Conservation (phyloP, 768 basidiomycete genomes). For the Boletus bicolor region DNA sequence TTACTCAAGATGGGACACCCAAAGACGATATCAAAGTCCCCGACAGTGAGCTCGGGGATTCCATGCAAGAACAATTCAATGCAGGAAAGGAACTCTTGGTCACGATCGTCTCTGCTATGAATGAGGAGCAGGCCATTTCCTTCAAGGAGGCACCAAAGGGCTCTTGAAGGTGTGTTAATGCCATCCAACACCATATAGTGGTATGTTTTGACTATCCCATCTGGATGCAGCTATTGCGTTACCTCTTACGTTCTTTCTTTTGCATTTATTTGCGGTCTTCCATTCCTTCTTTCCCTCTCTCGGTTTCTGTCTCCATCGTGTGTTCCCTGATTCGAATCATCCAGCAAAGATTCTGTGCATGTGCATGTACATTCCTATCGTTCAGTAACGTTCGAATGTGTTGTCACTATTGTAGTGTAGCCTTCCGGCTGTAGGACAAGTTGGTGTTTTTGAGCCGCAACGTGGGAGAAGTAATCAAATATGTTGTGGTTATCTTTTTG, state of each 20-base stretch:
- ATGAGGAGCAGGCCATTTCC: constrained; percentile 88
- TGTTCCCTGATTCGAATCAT: constrained; percentile 19
- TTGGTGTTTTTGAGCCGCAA: background rate
- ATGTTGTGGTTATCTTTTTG: background rate
- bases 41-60: constrained; percentile 73
- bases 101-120: constrained; percentile 87
- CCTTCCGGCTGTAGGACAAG: constrained; percentile 13
- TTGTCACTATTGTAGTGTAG: constrained; percentile 29
- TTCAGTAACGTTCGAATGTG: constrained; percentile 26
- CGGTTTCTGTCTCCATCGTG: constrained; percentile 5
- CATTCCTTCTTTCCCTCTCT: constrained; percentile 10
- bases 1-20: constrained; percentile 70
- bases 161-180: constrained; percentile 18
- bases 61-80: constrained; percentile 71
- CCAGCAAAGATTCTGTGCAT: constrained; percentile 22
- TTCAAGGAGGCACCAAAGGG: constrained; percentile 86
- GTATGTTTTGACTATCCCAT: background rate
- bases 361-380: constrained; percentile 27
- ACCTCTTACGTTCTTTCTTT: constrained; percentile 8
- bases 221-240: background rate
- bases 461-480: constrained; percentile 7
- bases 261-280: constrained; percentile 17
- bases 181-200: background rate
- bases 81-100: constrained; percentile 84
- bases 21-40: constrained; percentile 97